Evolutionary conservation across 352 stramenopile species (phyloP), one percentile per base, ranked within the genome.

Genomic region (Thraustochytrium striatum): DNA sequence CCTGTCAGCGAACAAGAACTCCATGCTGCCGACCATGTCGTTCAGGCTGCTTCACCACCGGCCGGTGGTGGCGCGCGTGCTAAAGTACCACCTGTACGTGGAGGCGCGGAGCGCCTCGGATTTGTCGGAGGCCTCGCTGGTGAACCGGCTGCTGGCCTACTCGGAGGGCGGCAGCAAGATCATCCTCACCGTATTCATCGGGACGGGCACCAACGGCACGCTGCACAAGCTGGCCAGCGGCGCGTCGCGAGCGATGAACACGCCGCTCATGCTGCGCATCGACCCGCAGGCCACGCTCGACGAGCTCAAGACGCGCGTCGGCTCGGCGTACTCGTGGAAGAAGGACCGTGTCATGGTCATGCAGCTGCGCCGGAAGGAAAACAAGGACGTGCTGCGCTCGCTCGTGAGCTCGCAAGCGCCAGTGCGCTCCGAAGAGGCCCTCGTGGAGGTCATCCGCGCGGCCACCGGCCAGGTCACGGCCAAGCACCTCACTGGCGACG

Each of bases 81-180:
- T 75, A 25, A 75, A 75, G 52, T 38, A 75, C 65, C 65, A 75
- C 50, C 28, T 75, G 43, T 38, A 75, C 16, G 30, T 75, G 16
- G 65, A 75, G 39, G 65, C 65, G 7, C 30, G 32, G 25, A 75
- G 65, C 47, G 41, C 25, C 28, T 9, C 41, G 11, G 65, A 75
- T 72, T 25, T 75, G 7, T 35, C 65, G 19, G 65, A 75, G 39
- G 65, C 65, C 21, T 55, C 8, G 33, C n/a, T 75, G 19, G 65
- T 41, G 41, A 30, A 61, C 9, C 65, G 65, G 9, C 52, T 75
- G 1, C 32, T 75, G 25, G 65, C 65, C 7, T 16, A 65, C 30
- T 68, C 50, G 39, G 39, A 61, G 1, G 47, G 16, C 47, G 65
- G 65, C 21, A 70, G 41, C 28, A 30, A 50, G 32, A 75, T 75